Evolutionary conservation across 108 stramenopile species (phyloP).

Genomic region (Skeletonema marinoi): DNA sequence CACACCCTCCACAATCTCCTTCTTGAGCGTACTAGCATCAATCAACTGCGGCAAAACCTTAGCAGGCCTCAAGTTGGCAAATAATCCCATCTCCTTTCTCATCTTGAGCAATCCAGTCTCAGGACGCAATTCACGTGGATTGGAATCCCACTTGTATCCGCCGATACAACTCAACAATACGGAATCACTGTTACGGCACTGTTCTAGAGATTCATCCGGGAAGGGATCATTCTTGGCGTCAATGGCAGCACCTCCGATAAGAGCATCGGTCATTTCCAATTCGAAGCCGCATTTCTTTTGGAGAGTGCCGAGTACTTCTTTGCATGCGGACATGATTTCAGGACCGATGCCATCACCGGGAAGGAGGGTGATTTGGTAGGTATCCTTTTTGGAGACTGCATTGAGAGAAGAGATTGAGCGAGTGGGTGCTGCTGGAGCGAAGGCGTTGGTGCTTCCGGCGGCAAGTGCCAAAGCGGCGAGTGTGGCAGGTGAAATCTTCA

Average conservation of each 20-base stretch:
- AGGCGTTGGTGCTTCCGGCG: slow-evolving; percentile 25
- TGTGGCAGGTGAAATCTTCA: neutral
- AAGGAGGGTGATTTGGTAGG: slow-evolving; percentile 83
- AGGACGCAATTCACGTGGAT: slow-evolving; percentile 93
- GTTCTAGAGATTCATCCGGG: slow-evolving; percentile 88
- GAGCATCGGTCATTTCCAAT: slow-evolving; percentile 90
- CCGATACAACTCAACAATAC: slow-evolving; percentile 97
- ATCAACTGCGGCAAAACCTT: slow-evolving; percentile 94
- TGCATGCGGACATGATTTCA: slow-evolving; percentile 93
- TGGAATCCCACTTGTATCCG: slow-evolving; percentile 97
- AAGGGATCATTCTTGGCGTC: slow-evolving; percentile 93
- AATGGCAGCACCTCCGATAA: slow-evolving; percentile 97
- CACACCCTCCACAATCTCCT: slow-evolving; percentile 96
- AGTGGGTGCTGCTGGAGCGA: slow-evolving; percentile 32
- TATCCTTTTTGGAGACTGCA: slow-evolving; percentile 86
- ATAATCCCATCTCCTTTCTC: slow-evolving; percentile 95
- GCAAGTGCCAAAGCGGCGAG: slow-evolving; percentile 12
- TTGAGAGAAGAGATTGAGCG: slow-evolving; percentile 9
- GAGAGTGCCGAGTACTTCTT: slow-evolving; percentile 68
- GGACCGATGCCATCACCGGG: slow-evolving; percentile 94
- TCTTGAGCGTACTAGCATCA: slow-evolving; percentile 95
- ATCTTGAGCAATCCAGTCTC: slow-evolving; percentile 96
- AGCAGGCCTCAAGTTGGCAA: slow-evolving; percentile 97
- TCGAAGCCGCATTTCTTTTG: slow-evolving; percentile 71
- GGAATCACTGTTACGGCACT: slow-evolving; percentile 88